Evolutionary conservation across 768 basidiomycete genomes (phyloP).

Genomic region (Termitomyces heimii): DNA sequence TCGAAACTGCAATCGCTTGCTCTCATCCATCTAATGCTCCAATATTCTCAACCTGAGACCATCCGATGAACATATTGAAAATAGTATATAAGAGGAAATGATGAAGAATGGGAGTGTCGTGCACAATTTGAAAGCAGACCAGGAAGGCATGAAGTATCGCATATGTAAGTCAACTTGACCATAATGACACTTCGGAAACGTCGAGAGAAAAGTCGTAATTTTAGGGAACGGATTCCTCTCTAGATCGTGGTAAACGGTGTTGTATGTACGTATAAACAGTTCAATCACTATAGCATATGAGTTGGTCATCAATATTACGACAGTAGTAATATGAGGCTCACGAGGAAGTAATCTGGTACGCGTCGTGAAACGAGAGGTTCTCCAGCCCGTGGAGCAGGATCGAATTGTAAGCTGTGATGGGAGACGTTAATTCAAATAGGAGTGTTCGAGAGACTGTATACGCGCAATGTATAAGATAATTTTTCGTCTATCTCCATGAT

Average conservation of each 20-base stretch:
- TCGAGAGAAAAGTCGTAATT: conserved; percentile 2
- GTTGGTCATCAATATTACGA: background rate
- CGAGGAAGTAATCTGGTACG: conserved; percentile 92
- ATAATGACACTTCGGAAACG: background rate
- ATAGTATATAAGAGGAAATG: background rate
- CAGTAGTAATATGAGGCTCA: conserved; percentile 31
- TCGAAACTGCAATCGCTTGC: too few relatives aligned
- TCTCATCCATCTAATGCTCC: background rate
- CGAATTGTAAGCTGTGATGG: conserved; percentile 87
- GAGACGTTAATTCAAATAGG: background rate
- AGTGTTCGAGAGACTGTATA: conserved; percentile 13
- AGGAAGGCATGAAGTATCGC: background rate
- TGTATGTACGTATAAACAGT: conserved; percentile 21
- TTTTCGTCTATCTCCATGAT: conserved; percentile 99
- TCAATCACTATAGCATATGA: conserved; percentile 15
- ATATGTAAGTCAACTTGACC: conserved; percentile 1
- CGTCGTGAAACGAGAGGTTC: conserved; percentile 96
- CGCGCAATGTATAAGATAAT: conserved; percentile 88
- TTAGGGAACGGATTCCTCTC: conserved; percentile 15
- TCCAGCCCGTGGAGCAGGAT: conserved; percentile 97
- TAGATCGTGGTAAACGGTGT: conserved; percentile 19
- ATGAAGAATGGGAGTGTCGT: conserved; percentile 1
- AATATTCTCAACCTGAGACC: background rate
- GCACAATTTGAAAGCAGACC: background rate
- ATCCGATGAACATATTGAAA: background rate